Evolutionary conservation across 2,329 filamentous ascomycete genomes (phyloP).

Genomic region (Ophiostoma sp.): DNA sequence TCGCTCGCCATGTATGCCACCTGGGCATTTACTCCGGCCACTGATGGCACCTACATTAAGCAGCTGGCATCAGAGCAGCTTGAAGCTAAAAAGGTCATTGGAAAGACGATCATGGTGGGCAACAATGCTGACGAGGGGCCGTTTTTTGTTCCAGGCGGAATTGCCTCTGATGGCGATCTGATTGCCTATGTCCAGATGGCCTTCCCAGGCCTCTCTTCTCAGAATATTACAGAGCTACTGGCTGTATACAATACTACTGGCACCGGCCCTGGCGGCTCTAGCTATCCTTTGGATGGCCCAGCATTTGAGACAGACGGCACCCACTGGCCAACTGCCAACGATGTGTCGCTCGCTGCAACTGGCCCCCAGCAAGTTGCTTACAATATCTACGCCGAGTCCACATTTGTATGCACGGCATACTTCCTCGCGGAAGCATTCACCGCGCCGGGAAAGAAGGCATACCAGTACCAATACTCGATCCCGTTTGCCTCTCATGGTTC

Average conservation of each 20-base stretch:
- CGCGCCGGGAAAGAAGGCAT: conserved; percentile 31
- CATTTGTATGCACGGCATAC: conserved; percentile 50
- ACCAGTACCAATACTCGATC: conserved; percentile 43
- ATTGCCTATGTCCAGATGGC: conserved; percentile 37
- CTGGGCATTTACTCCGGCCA: conserved; percentile 36
- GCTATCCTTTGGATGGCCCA: conserved; percentile 27
- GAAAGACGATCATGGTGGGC: conserved; percentile 29
- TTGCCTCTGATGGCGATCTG: conserved; percentile 40
- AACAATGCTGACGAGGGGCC: conserved; percentile 49
- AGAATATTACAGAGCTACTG: conserved; percentile 34
- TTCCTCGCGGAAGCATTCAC: conserved; percentile 46
- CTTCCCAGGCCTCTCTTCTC: conserved; percentile 39
- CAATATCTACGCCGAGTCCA: conserved; percentile 48
- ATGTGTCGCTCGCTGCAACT: conserved; percentile 34
- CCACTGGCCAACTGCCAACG: conserved; percentile 26
- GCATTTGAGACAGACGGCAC: conserved; percentile 36
- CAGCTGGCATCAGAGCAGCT: conserved; percentile 33
- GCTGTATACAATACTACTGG: conserved; percentile 7
- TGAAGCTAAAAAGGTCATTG: conserved; percentile 32
- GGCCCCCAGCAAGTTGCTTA: conserved; percentile 48
- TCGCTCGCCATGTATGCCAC: conserved; percentile 26
- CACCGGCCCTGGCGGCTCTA: conserved; percentile 26
- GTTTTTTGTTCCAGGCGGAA: conserved; percentile 41
- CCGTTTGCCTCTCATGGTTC: conserved; percentile 35
- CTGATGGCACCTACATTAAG: conserved; percentile 34